Evolutionary conservation across 371 early-diverging fungal genomes (phyloP), one percentile per base, ranked within the genome.

Genomic region (Syncephalastrum racemosum): DNA sequence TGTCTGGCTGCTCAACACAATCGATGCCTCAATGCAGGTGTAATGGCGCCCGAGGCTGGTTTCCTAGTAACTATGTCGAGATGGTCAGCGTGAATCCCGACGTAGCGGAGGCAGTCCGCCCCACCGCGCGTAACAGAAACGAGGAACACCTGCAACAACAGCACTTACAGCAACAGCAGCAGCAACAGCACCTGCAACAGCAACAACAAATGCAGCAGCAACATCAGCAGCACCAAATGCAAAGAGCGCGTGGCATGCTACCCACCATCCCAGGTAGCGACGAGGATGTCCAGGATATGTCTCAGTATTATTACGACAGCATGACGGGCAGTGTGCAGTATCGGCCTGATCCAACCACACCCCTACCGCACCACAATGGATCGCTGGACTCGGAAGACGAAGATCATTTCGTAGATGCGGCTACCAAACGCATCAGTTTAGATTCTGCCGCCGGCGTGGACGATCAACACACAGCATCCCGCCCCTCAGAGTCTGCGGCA

Each of bases 11-110:
- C 15, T 52, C 15, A 23, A 31, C 36, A 31, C 36, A 31, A 31
- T 10, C 1, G 10, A 24, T 8, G 4, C 3, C 40, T 41, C 47
- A 36, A 24, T 6, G 2, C 56, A 75, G 75, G 69, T 76, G 84
- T 60, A 77, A 80, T 60, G 83, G 79, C 43, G 60, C 65, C 57
- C 77, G 84, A 56, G 94, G 93, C 25, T 94, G 93, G 94, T 93
- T 94, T 67, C 95, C 94, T 4, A 88, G 90, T 39, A 91, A 90
- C 62, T 93, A 85, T 70, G 90, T 92, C 13, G 78, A 84, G 22
- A 69, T 62, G 51, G 57, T 82, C 43, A 62, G 45, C 42, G 53
- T 59, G 23, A 49, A 58, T 58, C 54, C 60, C 50, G 62, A 25
- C 20, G 20, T 51, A 19, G 61, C 39, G 22, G 58, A 57, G 14